Evolutionary conservation across 345 rosid genomes (phyloP).

Genomic region (Syzygium jambos): DNA sequence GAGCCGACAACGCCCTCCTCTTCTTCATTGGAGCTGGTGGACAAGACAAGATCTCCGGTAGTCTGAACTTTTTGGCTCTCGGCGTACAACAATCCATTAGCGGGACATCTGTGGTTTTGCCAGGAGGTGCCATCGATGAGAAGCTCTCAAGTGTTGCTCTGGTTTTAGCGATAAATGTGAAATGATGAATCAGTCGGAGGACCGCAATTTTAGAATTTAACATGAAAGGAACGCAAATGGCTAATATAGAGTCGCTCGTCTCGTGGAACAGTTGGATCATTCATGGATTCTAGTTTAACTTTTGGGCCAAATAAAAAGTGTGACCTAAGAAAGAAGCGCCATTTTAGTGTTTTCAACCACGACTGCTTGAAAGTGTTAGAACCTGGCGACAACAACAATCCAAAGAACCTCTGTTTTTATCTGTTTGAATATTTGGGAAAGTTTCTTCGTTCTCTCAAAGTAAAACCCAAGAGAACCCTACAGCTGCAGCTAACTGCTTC

Average conservation of each 20-base stretch:
- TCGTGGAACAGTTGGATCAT: neutral
- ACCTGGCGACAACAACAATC: constrained; percentile 14
- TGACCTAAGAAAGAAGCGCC: neutral
- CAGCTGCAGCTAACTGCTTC: constrained; percentile 36
- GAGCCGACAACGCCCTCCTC: neutral
- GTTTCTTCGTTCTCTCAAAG: constrained; percentile 1
- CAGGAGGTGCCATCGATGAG: neutral
- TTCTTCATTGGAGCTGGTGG: constrained; percentile 10
- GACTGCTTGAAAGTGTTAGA: neutral
- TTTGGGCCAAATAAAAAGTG: neutral
- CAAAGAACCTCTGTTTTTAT: constrained; percentile 8
- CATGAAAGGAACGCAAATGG: neutral
- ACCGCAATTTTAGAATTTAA: neutral
- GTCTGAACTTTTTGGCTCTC: neutral
- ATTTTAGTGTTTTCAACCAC: neutral
- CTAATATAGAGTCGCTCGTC: neutral
- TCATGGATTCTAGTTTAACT: neutral
- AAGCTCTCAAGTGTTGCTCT: neutral
- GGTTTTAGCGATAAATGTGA: neutral
- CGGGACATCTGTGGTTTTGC: neutral
- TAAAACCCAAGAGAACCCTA: constrained; percentile 19
- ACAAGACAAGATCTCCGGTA: neutral
- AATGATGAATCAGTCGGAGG: neutral
- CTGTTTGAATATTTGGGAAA: constrained; percentile 14
- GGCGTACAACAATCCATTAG: neutral